phyloP scores from a whole-genome alignment of 306 rosid species.

The Lathyrus tuberosus region DNA sequence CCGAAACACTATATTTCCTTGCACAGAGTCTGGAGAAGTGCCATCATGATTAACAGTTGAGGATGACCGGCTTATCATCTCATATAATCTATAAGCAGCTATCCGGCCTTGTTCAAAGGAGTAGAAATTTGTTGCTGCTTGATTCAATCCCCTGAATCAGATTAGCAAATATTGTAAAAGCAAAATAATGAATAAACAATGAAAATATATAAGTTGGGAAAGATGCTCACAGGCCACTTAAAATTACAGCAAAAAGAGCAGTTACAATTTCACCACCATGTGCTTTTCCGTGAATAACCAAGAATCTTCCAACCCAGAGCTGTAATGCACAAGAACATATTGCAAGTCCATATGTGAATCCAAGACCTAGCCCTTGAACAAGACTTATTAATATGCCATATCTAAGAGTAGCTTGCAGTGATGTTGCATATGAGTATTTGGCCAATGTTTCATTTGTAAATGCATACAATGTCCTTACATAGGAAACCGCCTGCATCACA shows the following conservation, averaged over 20 bases:
- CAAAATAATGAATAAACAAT: conserved; percentile 6
- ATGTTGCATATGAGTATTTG: conserved; percentile 97
- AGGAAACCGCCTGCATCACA: conserved; percentile 89
- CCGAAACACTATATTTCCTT: conserved; percentile 93
- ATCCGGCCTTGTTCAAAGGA: conserved; percentile 98
- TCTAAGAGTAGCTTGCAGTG: conserved; percentile 98
- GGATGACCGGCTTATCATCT: conserved; percentile 97
- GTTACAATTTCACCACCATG: conserved; percentile 98
- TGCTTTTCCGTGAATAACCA: conserved; percentile 60
- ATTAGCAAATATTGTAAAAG: conserved; percentile 28
- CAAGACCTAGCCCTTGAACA: conserved; percentile 99
- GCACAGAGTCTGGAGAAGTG: conserved; percentile 62
- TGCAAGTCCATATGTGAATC: conserved; percentile 98
- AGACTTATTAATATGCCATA: conserved; percentile 99
- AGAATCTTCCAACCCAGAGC: conserved; percentile 97
- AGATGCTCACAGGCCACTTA: conserved; percentile 95
- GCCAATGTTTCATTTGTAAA: conserved; percentile 98
- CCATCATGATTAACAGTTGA: conserved; percentile 87
- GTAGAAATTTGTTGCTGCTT: conserved; percentile 97
- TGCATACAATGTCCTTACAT: conserved; percentile 85
- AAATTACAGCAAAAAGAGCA: conserved; percentile 93
- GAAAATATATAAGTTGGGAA: neutral
- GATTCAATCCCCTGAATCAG: conserved; percentile 83
- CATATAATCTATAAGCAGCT: conserved; percentile 96
- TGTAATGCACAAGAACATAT: conserved; percentile 99